Evolutionary conservation across 2,329 filamentous ascomycete genomes (phyloP).

Genomic region (Aureobasidium sp.): DNA sequence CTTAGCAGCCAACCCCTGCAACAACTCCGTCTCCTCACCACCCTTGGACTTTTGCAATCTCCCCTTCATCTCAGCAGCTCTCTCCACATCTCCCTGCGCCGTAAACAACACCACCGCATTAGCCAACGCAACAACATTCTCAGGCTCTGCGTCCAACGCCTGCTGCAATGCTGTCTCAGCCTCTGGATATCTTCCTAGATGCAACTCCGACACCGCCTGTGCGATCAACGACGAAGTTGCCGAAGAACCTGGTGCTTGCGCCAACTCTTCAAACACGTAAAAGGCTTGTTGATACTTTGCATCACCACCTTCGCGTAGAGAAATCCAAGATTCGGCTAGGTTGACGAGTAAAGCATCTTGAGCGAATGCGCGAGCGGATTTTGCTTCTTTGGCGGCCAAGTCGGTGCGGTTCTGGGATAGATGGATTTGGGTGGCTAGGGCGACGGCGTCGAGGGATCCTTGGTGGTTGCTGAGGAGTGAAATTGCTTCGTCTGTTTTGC

Average conservation of each 20-base stretch:
- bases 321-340: slow-evolving; percentile 95
- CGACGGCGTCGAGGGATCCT: slow-evolving; percentile 81
- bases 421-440: slow-evolving; percentile 92
- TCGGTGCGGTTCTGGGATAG: slow-evolving; percentile 93
- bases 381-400: slow-evolving; percentile 89
- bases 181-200: slow-evolving; percentile 89
- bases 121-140: slow-evolving; percentile 79
- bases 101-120: slow-evolving; percentile 85
- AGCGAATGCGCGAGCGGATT: slow-evolving; percentile 89
- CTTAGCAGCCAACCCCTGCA: slow-evolving; percentile 79
- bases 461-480: slow-evolving; percentile 84
- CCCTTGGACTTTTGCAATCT: slow-evolving; percentile 60
- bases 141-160: slow-evolving; percentile 77
- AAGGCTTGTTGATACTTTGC: slow-evolving; percentile 98
- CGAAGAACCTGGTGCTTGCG: slow-evolving; percentile 84
- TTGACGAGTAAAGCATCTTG: slow-evolving; percentile 96
- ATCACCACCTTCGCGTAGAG: slow-evolving; percentile 89
- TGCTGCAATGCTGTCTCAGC: slow-evolving; percentile 88
- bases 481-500: slow-evolving; percentile 87
- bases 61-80: slow-evolving; percentile 62
- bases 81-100: slow-evolving; percentile 72
- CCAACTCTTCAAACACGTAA: slow-evolving; percentile 98
- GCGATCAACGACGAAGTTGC: slow-evolving; percentile 81
- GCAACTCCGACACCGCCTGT: slow-evolving; percentile 92
- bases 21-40: slow-evolving; percentile 10